These are phyloP conservation scores for Artemisia annua DNA, from an alignment of 129 eudicot species.

Conservation along the genomic window DNA sequence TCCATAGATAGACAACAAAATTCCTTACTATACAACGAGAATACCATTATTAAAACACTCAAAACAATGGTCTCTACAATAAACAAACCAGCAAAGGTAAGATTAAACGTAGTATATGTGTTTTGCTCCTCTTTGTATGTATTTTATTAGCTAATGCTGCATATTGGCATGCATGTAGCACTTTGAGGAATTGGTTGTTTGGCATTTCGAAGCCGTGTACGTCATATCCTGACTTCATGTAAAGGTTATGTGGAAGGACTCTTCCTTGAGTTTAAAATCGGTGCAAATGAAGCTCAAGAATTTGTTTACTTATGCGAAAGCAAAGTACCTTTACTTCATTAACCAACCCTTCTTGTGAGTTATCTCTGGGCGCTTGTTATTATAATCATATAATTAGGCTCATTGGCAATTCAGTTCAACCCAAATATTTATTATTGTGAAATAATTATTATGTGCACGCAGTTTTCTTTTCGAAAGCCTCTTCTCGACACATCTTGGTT, in stretches of 20 bases:
- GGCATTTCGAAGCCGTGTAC: not conserved
- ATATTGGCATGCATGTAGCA: not conserved
- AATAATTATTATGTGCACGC: too few relatives aligned
- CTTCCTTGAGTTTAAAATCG: not conserved
- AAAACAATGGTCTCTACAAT: conserved; percentile 53
- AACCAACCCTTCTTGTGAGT: too few relatives aligned
- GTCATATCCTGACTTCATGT: not conserved
- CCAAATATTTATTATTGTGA: too few relatives aligned
- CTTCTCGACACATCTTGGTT: too few relatives aligned
- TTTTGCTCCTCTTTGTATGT: not conserved
- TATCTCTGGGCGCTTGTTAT: too few relatives aligned
- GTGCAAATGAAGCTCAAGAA: not conserved
- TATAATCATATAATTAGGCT: too few relatives aligned
- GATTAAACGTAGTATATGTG: not conserved
- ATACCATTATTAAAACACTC: conserved; percentile 36
- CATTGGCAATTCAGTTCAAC: too few relatives aligned
- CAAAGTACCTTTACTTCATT: too few relatives aligned
- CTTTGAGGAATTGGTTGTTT: conserved; percentile 2
- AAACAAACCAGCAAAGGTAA: conserved; percentile 65
- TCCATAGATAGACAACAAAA: conserved; percentile 17
- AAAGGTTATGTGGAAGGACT: not conserved
- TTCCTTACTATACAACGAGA: conserved; percentile 45
- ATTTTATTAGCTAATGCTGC: not conserved
- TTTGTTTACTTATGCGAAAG: not conserved
- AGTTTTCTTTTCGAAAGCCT: too few relatives aligned